phyloP scores from a whole-genome alignment of 2,329 filamentous ascomycete species.

The Podosphaera xanthii region DNA sequence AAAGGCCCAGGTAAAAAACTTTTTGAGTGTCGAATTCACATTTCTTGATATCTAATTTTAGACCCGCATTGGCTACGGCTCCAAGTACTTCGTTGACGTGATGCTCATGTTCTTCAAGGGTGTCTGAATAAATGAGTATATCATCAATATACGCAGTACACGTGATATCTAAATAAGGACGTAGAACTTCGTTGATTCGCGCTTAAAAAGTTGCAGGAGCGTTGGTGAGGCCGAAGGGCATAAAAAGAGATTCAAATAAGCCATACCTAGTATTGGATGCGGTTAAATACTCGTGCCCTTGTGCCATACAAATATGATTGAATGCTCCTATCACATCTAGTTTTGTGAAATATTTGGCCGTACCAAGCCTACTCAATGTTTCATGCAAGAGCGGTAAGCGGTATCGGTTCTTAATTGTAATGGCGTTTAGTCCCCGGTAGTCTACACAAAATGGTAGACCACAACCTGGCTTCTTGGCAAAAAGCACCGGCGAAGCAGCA shows the following conservation, averaged over 20 bases:
- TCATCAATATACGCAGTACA: not conserved
- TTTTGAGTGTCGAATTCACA: not conserved
- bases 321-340: not conserved
- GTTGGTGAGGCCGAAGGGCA: not conserved
- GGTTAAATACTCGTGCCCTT: not conserved
- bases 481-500: not conserved
- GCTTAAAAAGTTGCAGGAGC: not conserved
- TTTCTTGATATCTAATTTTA: conserved; percentile 1
- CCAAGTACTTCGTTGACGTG: not conserved
- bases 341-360: conserved; percentile 1
- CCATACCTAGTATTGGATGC: not conserved
- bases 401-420: not conserved
- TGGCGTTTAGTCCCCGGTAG: not conserved
- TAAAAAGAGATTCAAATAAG: not conserved
- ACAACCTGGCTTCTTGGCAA: not conserved
- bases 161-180: not conserved
- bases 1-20: too few species aligned
- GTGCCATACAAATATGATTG: not conserved
- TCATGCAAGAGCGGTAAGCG: not conserved
- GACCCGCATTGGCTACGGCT: not conserved
- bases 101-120: not conserved
- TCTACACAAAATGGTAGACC: not conserved
- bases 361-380: not conserved
- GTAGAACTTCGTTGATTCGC: not conserved
- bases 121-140: not conserved